These are phyloP conservation scores for Trichosporon sp. DNA, from an alignment of 1,284 basidiomycete genomes.

Conservation along the genomic window DNA sequence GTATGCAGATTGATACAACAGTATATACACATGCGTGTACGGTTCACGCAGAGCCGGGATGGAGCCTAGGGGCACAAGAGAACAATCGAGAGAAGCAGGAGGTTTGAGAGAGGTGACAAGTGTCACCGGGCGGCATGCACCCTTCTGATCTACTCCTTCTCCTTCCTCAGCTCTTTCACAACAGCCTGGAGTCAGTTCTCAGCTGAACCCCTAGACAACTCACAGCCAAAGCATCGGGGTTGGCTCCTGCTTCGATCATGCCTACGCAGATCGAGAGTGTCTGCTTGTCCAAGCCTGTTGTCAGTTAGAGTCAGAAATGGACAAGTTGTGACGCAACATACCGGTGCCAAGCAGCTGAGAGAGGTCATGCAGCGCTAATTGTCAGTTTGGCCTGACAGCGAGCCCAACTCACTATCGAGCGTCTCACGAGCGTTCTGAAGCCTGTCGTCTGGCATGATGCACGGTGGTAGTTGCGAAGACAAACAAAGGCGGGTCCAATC, in stretches of 20 bases:
- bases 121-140: background rate
- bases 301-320: background rate
- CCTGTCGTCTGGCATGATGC: constrained; percentile 21
- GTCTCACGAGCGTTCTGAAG: constrained; percentile 44
- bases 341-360: constrained; percentile 44
- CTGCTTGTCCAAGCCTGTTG: constrained; percentile 43
- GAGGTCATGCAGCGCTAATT: constrained; percentile 39
- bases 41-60: background rate
- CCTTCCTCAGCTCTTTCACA: constrained; percentile 26
- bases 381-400: background rate
- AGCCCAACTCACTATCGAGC: constrained; percentile 37
- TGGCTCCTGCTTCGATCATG: constrained; percentile 46
- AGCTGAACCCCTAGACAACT: constrained; percentile 4
- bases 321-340: constrained; percentile 11
- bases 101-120: too few species aligned
- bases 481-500: constrained; percentile 2
- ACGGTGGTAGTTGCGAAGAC: background rate
- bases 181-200: constrained; percentile 19
- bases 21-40: background rate
- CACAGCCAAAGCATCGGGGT: constrained; percentile 45
- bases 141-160: constrained; percentile 14
- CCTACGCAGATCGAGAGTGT: constrained; percentile 42
- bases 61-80: background rate
- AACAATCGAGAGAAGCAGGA: background rate
- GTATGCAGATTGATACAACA: constrained; percentile 10